These are phyloP conservation scores for Naganishia albida DNA, from an alignment of 1,284 basidiomycete genomes.

Conservation along the genomic window DNA sequence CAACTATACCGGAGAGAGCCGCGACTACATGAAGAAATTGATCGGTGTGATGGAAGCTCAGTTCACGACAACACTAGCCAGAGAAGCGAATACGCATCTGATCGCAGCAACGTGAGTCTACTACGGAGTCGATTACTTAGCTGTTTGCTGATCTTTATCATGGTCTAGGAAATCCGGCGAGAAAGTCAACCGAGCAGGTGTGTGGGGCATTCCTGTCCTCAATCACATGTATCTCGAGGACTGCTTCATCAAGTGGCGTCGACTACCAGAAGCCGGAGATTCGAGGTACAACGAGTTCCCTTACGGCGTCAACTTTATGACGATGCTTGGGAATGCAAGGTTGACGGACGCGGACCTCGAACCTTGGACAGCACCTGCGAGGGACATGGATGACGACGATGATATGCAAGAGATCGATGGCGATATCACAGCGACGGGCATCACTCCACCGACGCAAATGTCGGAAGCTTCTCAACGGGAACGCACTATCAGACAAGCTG, in stretches of 20 bases:
- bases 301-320: constrained; percentile 66
- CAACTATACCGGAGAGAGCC: constrained; percentile 78
- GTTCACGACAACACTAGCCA: constrained; percentile 75
- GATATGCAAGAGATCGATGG: constrained; percentile 45
- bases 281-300: constrained; percentile 70
- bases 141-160: background rate
- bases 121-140: too few relatives aligned
- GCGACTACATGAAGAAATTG: constrained; percentile 81
- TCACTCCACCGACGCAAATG: constrained; percentile 24
- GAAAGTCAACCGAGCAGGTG: constrained; percentile 70
- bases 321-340: constrained; percentile 61
- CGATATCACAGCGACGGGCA: constrained; percentile 25
- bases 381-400: constrained; percentile 39
- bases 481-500: constrained; percentile 6
- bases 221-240: constrained; percentile 89
- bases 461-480: constrained; percentile 23
- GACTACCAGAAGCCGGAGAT: constrained; percentile 37
- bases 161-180: constrained; percentile 62
- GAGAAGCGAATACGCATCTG: constrained; percentile 66
- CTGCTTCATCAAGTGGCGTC: constrained; percentile 73
- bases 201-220: constrained; percentile 81
- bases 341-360: constrained; percentile 41
- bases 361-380: constrained; percentile 40
- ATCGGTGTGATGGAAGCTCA: constrained; percentile 72
- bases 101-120: constrained; percentile 74